Evolutionary conservation across 2,329 filamentous ascomycete genomes (phyloP), one percentile per base, ranked within the genome.

Genomic region (Aspergillus sp.): DNA sequence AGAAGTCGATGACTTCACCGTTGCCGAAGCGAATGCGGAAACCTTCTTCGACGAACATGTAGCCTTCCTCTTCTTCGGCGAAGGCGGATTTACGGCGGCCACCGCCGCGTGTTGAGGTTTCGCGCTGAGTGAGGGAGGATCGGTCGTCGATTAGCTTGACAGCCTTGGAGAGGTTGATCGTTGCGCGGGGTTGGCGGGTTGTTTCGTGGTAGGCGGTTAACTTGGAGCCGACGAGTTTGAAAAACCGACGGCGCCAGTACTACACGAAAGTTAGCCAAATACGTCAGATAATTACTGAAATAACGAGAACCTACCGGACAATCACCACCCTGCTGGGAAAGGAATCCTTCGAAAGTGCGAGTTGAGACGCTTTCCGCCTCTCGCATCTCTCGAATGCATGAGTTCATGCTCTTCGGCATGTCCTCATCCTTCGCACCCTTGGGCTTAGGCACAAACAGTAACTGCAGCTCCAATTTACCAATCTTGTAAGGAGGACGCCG

Each of bases 381-480:
- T 69, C 86, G 88, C 72, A 98, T 83, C 73, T 97, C 93, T 15
- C 93, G 82, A 58, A 97, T 86, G 67, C 90, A 95, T 39, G 88
- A 87, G 69, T 93, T 95, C 90, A 98, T 95, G 74, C 90, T 96
- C 83, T 97, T 97, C 47, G 93, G 93, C 89, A 98, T 96, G 58
- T 97, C 91, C 13, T 96, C 90, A 55, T 97, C 93, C 44, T 83
- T 83, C 25, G 84, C 79, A 41, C 86, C 86, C 74, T 88, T 91
- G 4, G 93, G 91, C 60, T 90, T 89, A 0, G 93, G 93, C 1
- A 98, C 90, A 62, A 95, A 98, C 12, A 98, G 77, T 7, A 98
- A 79, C 72, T 98, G 93, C 35, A 98, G 76, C 65, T 95, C 88
- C 47, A 98, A 78, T 72, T 95, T 95, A 56, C 90, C 93, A 61